A percentile compares a stretch with the other conserved stretches of the same genome.
These are phyloP conservation scores for Cutaneotrichosporon dermatis DNA, from an alignment of 1,284 basidiomycete genomes.

Conservation along the genomic window DNA sequence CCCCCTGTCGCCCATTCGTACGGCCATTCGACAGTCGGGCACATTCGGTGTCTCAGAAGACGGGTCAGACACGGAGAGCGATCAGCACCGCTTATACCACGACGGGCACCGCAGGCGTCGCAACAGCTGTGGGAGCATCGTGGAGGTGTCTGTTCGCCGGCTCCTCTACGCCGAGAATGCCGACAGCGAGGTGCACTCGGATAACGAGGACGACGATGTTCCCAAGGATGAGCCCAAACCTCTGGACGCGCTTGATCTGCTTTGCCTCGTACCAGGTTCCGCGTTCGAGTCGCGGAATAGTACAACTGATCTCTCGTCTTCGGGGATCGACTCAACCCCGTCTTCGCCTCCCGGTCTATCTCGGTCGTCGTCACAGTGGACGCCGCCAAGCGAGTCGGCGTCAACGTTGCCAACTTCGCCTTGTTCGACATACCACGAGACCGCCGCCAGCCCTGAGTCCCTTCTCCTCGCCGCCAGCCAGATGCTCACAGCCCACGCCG, in stretches of 20 bases:
- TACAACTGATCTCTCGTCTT: background rate
- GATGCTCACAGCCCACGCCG: constrained; percentile 33
- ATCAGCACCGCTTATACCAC: background rate
- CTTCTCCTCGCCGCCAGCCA: constrained; percentile 32
- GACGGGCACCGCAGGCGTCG: constrained; percentile 1
- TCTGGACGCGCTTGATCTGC: background rate
- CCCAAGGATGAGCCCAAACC: background rate
- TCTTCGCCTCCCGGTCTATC: constrained; percentile 7
- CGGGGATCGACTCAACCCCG: background rate
- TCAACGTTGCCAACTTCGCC: constrained; percentile 9
- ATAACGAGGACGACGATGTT: background rate
- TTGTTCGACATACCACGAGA: background rate
- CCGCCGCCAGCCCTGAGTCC: background rate
- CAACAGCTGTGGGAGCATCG: constrained; percentile 9
- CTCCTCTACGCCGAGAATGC: constrained; percentile 26
- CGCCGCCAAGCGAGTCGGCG: constrained; percentile 2
- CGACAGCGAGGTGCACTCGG: background rate
- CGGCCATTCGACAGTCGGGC: constrained; percentile 26
- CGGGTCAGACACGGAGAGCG: constrained; percentile 18
- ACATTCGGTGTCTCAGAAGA: constrained; percentile 36
- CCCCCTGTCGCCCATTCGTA: background rate
- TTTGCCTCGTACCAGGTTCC: background rate
- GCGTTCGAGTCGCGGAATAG: background rate
- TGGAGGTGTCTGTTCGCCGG: constrained; percentile 5
- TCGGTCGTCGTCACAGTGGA: constrained; percentile 11